Conservation (phyloP, 352 stramenopile species). For the Bremia lactucae region DNA sequence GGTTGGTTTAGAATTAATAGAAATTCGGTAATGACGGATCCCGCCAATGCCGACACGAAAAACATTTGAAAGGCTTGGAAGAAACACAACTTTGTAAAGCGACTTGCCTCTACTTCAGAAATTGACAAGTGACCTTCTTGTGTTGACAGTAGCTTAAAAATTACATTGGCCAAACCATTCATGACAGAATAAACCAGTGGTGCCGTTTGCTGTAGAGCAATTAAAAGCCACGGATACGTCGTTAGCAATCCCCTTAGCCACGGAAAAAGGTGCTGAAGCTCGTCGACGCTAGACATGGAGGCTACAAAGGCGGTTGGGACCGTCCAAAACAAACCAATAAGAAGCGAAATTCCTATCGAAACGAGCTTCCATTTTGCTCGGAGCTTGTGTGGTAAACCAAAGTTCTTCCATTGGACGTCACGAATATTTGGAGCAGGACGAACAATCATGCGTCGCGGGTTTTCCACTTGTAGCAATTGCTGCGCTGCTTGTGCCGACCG, state of each 20-base stretch:
- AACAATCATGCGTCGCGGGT: constrained; percentile 49
- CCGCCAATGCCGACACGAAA: constrained; percentile 61
- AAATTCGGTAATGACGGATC: constrained; percentile 50
- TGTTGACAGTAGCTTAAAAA: constrained; percentile 55
- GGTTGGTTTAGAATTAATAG: constrained; percentile 53
- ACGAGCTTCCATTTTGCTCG: constrained; percentile 56
- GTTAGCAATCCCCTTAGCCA: constrained; percentile 31
- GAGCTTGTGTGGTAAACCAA: constrained; percentile 47
- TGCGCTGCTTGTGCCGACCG: constrained; percentile 53
- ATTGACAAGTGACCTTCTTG: constrained; percentile 57
- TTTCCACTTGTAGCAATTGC: constrained; percentile 62
- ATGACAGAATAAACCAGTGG: constrained; percentile 57
- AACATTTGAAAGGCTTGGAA: constrained; percentile 81
- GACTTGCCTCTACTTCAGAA: constrained; percentile 52
- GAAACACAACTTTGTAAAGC: constrained; percentile 67
- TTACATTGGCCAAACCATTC: constrained; percentile 53
- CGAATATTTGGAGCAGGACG: constrained; percentile 48
- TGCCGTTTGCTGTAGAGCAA: constrained; percentile 47
- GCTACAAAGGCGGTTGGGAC: constrained; percentile 66
- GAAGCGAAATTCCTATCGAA: constrained; percentile 33
- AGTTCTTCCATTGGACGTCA: constrained; percentile 73
- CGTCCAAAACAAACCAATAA: constrained; percentile 73
- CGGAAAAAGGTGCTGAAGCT: constrained; percentile 42
- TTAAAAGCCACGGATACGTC: constrained; percentile 38
- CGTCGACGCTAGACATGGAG: constrained; percentile 60